Conservation (phyloP, 139 green algal genomes). For the Micromonas commoda region DNA sequence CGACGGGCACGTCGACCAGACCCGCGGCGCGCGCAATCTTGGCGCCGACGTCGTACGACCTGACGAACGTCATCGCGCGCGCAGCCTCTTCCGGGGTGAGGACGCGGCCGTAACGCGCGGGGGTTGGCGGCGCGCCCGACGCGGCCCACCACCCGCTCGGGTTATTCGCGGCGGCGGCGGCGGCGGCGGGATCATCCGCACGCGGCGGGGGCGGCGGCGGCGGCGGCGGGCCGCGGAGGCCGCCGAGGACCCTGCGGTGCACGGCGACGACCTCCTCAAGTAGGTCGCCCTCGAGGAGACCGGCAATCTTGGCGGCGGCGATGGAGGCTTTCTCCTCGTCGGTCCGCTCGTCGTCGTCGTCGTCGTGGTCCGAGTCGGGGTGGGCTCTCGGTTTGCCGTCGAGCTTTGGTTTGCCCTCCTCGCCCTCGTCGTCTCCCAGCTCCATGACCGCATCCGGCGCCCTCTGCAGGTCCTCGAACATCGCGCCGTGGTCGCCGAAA, state of each 20-base stretch:
- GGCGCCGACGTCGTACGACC: conserved; percentile 50
- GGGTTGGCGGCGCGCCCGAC: too few species aligned
- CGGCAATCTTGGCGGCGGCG: not conserved
- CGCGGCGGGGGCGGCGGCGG: too few species aligned
- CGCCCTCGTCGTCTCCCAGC: conserved; percentile 1
- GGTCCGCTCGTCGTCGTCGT: not conserved
- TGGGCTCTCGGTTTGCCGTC: not conserved
- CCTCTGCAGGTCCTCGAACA: conserved; percentile 9
- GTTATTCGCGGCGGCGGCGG: not conserved
- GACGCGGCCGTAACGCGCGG: not conserved
- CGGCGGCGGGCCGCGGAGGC: conserved; percentile 5
- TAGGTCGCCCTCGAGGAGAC: conserved; percentile 46
- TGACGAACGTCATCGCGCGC: conserved; percentile 38
- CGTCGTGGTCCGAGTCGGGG: conserved; percentile 4
- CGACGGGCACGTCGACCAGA: not conserved
- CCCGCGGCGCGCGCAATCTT: not conserved
- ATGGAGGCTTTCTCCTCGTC: not conserved
- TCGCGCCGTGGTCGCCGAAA: conserved; percentile 32
- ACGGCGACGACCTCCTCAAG: conserved; percentile 53
- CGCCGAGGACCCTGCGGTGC: conserved; percentile 44
- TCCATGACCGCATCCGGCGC: not conserved
- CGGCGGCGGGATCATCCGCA: not conserved
- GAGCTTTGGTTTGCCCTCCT: not conserved
- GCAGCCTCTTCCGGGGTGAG: conserved; percentile 6
- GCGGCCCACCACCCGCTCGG: not conserved